These are phyloP conservation scores for Thielaviopsis ethacetica DNA, from an alignment of 2,329 filamentous ascomycete genomes.

Conservation along the genomic window DNA sequence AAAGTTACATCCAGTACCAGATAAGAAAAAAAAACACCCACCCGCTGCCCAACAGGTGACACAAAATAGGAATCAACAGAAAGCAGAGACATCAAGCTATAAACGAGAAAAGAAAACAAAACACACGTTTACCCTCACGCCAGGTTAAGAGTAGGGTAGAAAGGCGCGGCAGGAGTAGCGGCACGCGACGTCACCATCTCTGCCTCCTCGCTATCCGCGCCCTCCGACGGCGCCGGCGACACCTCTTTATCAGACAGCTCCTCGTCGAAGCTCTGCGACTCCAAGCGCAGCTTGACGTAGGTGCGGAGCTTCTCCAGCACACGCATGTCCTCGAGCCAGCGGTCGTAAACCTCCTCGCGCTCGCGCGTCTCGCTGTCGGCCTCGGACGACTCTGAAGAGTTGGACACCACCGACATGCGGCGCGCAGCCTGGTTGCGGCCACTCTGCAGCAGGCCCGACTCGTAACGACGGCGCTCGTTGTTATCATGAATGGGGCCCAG, in stretches of 20 bases:
- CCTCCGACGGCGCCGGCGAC: neutral
- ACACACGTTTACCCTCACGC: neutral
- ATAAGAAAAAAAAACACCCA: neutral
- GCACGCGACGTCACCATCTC: conserved; percentile 7
- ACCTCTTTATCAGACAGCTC: conserved; percentile 17
- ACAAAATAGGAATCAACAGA: neutral
- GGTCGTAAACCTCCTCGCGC: conserved; percentile 45
- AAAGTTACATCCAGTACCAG: neutral
- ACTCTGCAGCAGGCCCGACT: conserved; percentile 50
- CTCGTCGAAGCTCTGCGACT: conserved; percentile 35
- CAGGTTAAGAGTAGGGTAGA: conserved; percentile 10
- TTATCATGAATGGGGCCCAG: conserved; percentile 51
- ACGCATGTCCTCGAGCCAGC: conserved; percentile 50
- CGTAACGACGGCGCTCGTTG: conserved; percentile 48
- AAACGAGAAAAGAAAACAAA: neutral
- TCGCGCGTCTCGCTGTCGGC: conserved; percentile 33
- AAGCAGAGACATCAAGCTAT: neutral
- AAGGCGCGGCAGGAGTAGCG: conserved; percentile 1
- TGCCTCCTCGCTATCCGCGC: conserved; percentile 1
- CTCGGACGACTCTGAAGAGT: conserved; percentile 35
- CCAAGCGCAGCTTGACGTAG: conserved; percentile 40
- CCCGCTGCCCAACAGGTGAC: neutral
- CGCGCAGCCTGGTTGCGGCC: conserved; percentile 27
- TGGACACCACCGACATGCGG: conserved; percentile 26
- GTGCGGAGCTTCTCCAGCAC: conserved; percentile 45